Evolutionary conservation across 495 filamentous ascomycete species (phyloP).

Genomic region (Hypoxylon cercidicola): DNA sequence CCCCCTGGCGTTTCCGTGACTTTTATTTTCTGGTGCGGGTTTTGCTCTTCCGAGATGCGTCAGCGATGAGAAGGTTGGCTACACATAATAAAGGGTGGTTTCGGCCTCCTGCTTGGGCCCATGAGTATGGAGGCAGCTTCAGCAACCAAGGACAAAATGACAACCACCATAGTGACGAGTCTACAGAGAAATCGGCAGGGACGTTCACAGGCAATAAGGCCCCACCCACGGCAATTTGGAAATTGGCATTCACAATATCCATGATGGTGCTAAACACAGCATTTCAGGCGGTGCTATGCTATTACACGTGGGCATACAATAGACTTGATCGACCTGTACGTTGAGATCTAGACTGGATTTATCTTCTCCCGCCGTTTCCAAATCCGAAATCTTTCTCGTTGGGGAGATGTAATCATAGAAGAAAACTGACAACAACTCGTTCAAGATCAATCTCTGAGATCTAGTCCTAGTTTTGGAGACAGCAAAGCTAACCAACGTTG

Average conservation of each 20-base stretch:
- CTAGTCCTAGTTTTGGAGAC: background rate
- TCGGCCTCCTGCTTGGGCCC: constrained; percentile 23
- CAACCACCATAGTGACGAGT: constrained; percentile 54
- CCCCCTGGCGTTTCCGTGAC: constrained; percentile 87
- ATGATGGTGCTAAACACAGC: constrained; percentile 71
- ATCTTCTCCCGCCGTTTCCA: too few relatives aligned
- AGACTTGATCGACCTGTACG: constrained; percentile 62
- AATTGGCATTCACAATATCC: constrained; percentile 71
- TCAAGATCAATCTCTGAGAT: too few relatives aligned
- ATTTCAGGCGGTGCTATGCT: constrained; percentile 67
- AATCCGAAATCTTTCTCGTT: too few relatives aligned
- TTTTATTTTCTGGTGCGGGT: constrained; percentile 66
- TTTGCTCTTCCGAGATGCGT: constrained; percentile 35
- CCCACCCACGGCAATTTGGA: constrained; percentile 68
- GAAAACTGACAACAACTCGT: too few relatives aligned
- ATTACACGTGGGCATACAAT: constrained; percentile 74
- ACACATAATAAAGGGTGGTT: constrained; percentile 34
- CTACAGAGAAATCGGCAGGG: constrained; percentile 52
- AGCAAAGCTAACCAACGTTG: background rate
- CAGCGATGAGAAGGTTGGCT: constrained; percentile 31
- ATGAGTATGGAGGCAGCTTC: background rate
- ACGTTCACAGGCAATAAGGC: constrained; percentile 66
- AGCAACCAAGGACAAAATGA: constrained; percentile 15
- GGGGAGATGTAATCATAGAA: too few relatives aligned
- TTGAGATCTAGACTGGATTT: background rate